Conservation (phyloP, 495 filamentous ascomycete genomes). For the Terfezia boudieri region DNA sequence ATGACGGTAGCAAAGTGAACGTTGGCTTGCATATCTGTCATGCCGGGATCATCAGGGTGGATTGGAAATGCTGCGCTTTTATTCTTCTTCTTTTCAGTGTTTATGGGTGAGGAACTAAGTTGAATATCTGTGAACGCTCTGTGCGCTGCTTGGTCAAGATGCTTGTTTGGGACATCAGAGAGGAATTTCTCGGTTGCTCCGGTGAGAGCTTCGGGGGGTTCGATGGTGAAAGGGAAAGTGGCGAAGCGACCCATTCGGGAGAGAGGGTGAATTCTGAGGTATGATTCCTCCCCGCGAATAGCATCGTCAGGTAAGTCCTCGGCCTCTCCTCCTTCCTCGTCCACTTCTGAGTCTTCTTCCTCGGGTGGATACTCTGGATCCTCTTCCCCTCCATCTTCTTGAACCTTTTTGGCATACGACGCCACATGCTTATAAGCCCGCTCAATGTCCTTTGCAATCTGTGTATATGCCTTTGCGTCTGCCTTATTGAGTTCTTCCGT, state of each 20-base stretch:
- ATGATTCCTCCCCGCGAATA: constrained; percentile 17
- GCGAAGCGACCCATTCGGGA: constrained; percentile 40
- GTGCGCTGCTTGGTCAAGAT: constrained; percentile 46
- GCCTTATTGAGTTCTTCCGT: constrained; percentile 30
- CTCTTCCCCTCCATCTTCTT: neutral
- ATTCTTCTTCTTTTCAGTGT: constrained; percentile 20
- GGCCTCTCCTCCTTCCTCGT: constrained; percentile 20
- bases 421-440: constrained; percentile 5
- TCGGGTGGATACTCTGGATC: constrained; percentile 20
- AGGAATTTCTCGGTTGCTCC: constrained; percentile 28
- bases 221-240: constrained; percentile 47
- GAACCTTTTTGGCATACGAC: neutral
- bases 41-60: constrained; percentile 42
- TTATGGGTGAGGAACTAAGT: constrained; percentile 45
- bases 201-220: constrained; percentile 31
- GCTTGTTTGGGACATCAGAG: constrained; percentile 42
- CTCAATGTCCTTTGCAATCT: constrained; percentile 21
- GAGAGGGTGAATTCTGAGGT: constrained; percentile 37
- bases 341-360: constrained; percentile 10
- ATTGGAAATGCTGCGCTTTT: constrained; percentile 39
- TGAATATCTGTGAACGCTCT: constrained; percentile 48
- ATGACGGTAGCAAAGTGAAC: constrained; percentile 55
- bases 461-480: constrained; percentile 8
- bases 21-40: constrained; percentile 77
- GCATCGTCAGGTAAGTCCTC: constrained; percentile 6